Conservation (phyloP, 2,329 filamentous ascomycete genomes). For the Colletotrichum camelliae region DNA sequence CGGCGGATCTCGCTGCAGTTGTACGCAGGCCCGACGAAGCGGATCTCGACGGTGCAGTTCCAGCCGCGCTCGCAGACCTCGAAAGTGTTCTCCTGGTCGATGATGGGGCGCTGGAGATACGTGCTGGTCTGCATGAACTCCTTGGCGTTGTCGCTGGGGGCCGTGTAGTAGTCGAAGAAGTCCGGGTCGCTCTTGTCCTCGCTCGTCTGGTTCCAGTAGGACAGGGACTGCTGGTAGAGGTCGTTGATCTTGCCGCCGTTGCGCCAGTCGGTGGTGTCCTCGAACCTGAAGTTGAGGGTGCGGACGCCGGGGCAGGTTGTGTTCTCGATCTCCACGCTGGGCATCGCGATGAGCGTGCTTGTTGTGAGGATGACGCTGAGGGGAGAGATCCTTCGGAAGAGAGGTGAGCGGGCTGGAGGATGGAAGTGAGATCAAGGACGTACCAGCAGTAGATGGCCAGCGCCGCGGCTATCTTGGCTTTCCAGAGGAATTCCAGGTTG, state of each 20-base stretch:
- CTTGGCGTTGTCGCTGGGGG: constrained; percentile 23
- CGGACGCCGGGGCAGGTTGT: constrained; percentile 31
- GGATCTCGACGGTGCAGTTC: constrained; percentile 38
- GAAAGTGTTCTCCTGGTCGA: constrained; percentile 30
- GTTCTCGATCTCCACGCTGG: constrained; percentile 28
- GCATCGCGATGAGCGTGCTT: constrained; percentile 31
- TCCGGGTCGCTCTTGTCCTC: constrained; percentile 19
- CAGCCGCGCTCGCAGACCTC: constrained; percentile 36
- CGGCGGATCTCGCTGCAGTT: constrained; percentile 31
- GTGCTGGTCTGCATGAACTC: constrained; percentile 31
- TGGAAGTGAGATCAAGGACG: accelerated
- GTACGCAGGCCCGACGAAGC: constrained; percentile 39
- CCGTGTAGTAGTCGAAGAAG: constrained; percentile 37
- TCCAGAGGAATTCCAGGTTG: constrained; percentile 31
- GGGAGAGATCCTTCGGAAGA: constrained; percentile 26
- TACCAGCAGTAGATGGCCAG: constrained; percentile 38
- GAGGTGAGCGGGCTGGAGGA: neutral
- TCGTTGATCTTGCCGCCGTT: constrained; percentile 31
- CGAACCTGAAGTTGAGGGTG: constrained; percentile 35
- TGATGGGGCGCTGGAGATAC: constrained; percentile 26
- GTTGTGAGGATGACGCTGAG: constrained; percentile 42
- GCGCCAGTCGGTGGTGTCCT: constrained; percentile 38
- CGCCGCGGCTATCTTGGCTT: constrained; percentile 35
- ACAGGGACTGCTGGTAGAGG: constrained; percentile 30
- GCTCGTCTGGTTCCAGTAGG: constrained; percentile 36